Evolutionary conservation across 495 filamentous ascomycete genomes (phyloP).

Genomic region (Chaetomium tenue): DNA sequence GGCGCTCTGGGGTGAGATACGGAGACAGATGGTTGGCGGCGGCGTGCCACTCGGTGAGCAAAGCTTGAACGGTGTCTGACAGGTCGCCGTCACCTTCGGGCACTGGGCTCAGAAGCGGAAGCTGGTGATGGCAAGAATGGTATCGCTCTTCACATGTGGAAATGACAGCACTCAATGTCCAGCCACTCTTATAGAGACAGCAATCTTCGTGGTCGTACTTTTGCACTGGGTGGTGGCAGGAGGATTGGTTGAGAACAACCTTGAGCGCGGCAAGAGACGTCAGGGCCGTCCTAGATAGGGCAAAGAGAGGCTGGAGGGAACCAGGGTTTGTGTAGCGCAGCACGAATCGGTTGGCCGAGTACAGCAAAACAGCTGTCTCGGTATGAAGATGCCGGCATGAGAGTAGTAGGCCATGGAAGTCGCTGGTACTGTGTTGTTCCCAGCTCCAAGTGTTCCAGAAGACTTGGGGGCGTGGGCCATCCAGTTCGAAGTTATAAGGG

Average conservation of each 20-base stretch:
- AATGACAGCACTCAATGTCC: background rate
- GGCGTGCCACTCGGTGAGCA: conserved; percentile 15
- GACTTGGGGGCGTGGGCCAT: background rate
- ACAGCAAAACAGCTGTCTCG: conserved; percentile 19
- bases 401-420: conserved; percentile 17
- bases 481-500: conserved; percentile 12
- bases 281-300: conserved; percentile 6
- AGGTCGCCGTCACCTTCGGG: background rate
- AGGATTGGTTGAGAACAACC: conserved; percentile 18
- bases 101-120: conserved; percentile 1
- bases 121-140: background rate
- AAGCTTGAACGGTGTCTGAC: conserved; percentile 6
- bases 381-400: conserved; percentile 18
- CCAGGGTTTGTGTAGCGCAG: conserved; percentile 15
- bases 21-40: conserved; percentile 15
- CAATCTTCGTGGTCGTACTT: background rate
- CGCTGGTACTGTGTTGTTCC: background rate
- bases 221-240: conserved; percentile 5
- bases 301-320: conserved; percentile 10
- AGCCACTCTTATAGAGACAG: background rate
- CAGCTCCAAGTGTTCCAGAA: background rate
- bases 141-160: background rate
- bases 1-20: background rate
- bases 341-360: conserved; percentile 22
- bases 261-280: conserved; percentile 19